Percentiles rank a stretch among this genome's conserved stretches.
Conservation (phyloP, 768 basidiomycete species). For the Termitomyces sp. region DNA sequence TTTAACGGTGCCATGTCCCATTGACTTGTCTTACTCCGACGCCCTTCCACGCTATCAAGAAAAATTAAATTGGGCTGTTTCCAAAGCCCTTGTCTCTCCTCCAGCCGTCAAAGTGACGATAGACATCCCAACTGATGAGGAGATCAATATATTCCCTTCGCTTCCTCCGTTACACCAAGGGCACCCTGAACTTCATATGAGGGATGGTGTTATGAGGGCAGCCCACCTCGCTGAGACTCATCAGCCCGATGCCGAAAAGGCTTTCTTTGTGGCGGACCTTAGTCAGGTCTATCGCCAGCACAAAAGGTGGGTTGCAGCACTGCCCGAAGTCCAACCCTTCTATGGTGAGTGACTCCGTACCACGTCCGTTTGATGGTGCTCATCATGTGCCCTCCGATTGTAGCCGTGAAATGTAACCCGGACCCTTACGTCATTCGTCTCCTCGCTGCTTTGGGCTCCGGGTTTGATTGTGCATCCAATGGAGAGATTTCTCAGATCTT, state of each 20-base stretch:
- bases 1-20: slow-evolving; percentile 28
- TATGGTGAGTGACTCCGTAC: slow-evolving; percentile 60
- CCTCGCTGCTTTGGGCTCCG: slow-evolving; percentile 82
- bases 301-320: slow-evolving; percentile 67
- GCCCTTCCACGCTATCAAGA: slow-evolving; percentile 16
- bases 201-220: slow-evolving; percentile 71
- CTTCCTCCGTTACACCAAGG: slow-evolving; percentile 66
- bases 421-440: slow-evolving; percentile 92
- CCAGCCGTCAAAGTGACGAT: slow-evolving; percentile 45
- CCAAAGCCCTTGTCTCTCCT: slow-evolving; percentile 22
- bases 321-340: slow-evolving; percentile 88
- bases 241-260: slow-evolving; percentile 77
- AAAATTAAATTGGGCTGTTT: slow-evolving; percentile 54
- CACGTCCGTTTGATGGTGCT: background rate
- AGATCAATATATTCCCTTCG: slow-evolving; percentile 46
- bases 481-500: slow-evolving; percentile 86
- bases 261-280: slow-evolving; percentile 96
- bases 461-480: slow-evolving; percentile 97
- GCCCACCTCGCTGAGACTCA: slow-evolving; percentile 42
- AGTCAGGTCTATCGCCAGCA: slow-evolving; percentile 83
- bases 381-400: slow-evolving; percentile 12
- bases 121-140: slow-evolving; percentile 14
- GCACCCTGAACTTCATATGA: slow-evolving; percentile 67
- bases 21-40: slow-evolving; percentile 26
- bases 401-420: slow-evolving; percentile 97